Conservation (phyloP, 495 filamentous ascomycete species). For the Aspergillus egyptiacus region DNA sequence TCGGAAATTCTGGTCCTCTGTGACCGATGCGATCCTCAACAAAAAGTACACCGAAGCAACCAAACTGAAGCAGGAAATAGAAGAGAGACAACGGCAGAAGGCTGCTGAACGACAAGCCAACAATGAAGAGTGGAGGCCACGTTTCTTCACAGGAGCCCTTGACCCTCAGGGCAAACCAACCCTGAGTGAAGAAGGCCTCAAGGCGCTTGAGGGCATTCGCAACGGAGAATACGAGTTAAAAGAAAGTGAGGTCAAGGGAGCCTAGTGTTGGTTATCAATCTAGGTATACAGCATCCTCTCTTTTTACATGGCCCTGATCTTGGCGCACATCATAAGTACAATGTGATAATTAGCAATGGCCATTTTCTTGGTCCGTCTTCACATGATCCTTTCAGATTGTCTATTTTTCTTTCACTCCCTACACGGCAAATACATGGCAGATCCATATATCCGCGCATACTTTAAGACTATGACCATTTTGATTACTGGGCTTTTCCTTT, state of each 20-base stretch:
- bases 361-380: conserved; percentile 4
- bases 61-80: conserved; percentile 79
- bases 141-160: conserved; percentile 76
- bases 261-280: conserved; percentile 25
- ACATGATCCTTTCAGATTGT: background rate
- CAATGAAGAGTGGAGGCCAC: conserved; percentile 69
- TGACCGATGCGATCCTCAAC: conserved; percentile 78
- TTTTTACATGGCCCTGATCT: conserved; percentile 6
- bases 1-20: conserved; percentile 76
- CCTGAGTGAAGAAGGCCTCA: conserved; percentile 69
- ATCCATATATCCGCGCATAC: background rate
- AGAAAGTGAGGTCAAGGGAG: conserved; percentile 40
- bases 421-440: background rate
- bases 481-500: background rate
- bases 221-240: conserved; percentile 51
- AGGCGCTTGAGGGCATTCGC: conserved; percentile 64
- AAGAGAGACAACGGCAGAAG: conserved; percentile 81
- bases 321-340: background rate
- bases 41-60: conserved; percentile 85
- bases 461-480: background rate
- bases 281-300: conserved; percentile 6
- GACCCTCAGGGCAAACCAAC: conserved; percentile 72
- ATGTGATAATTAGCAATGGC: background rate
- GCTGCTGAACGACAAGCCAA: conserved; percentile 68
- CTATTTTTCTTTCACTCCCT: background rate